phyloP scores from a whole-genome alignment of 1,284 basidiomycete genomes.

The Boletus smithii region DNA sequence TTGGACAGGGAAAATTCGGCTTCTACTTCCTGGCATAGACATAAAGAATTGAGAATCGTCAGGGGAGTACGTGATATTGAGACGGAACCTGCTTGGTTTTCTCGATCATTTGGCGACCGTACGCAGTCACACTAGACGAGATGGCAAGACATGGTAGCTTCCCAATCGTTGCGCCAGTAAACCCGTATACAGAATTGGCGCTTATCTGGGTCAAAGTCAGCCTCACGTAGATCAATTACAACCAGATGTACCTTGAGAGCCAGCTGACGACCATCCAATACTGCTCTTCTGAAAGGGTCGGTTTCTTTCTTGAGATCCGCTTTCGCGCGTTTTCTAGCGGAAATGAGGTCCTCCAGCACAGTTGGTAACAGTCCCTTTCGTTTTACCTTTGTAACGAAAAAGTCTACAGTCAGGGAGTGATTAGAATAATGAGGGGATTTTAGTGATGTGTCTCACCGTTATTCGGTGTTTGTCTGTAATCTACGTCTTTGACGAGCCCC shows the following conservation, averaged over 20 bases:
- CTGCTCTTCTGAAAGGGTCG: constrained; percentile 92
- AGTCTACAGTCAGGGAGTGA: constrained; percentile 51
- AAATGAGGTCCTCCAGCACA: constrained; percentile 89
- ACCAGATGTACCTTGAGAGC: constrained; percentile 74
- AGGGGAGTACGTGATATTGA: background rate
- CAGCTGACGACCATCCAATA: constrained; percentile 90
- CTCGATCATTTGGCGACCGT: constrained; percentile 97
- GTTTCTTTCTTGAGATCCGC: constrained; percentile 92
- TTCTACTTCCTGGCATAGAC: constrained; percentile 73
- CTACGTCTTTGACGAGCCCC: constrained; percentile 75
- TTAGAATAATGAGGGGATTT: background rate
- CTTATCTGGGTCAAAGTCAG: constrained; percentile 61
- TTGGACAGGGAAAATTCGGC: constrained; percentile 82
- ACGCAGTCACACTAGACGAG: constrained; percentile 89
- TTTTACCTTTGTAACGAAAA: constrained; percentile 70
- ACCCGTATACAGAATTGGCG: constrained; percentile 97
- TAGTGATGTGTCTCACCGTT: constrained; percentile 55
- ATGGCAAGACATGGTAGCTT: constrained; percentile 93
- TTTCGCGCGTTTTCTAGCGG: constrained; percentile 89
- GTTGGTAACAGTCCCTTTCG: constrained; percentile 87
- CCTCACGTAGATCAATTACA: background rate
- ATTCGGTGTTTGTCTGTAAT: constrained; percentile 89
- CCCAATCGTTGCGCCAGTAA: constrained; percentile 93
- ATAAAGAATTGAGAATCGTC: background rate
- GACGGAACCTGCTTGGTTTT: constrained; percentile 76